Conservation (phyloP, 1,284 basidiomycete genomes). For the Papiliotrema laurentii region DNA sequence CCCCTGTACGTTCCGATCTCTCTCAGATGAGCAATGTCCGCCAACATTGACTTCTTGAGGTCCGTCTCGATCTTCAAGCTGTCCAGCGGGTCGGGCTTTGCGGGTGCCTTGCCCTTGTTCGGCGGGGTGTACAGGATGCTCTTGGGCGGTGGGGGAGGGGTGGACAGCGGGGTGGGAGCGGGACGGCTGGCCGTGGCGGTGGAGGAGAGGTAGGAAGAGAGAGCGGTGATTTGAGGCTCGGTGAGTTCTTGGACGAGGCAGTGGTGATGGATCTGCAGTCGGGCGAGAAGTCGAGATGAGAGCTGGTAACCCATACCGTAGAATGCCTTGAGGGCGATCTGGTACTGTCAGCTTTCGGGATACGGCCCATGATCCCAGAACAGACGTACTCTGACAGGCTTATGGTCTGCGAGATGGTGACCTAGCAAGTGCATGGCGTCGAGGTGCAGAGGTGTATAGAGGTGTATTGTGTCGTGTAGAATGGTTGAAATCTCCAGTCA, state of each 20-base stretch:
- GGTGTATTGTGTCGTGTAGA: not conserved
- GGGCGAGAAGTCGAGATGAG: constrained; percentile 50
- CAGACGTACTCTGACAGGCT: constrained; percentile 46
- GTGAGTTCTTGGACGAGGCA: constrained; percentile 47
- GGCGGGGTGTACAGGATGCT: not conserved
- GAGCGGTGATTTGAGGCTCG: constrained; percentile 53
- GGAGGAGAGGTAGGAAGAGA: constrained; percentile 55
- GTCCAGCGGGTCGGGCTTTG: constrained; percentile 43
- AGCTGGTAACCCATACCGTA: constrained; percentile 53
- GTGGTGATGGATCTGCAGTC: constrained; percentile 52
- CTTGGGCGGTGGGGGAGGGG: constrained; percentile 14
- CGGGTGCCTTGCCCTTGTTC: constrained; percentile 4
- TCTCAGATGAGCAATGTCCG: constrained; percentile 54
- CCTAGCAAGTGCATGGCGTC: constrained; percentile 49
- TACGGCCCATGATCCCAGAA: not conserved
- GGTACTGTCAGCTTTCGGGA: constrained; percentile 3
- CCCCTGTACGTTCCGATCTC: constrained; percentile 54
- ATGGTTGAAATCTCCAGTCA: not conserved
- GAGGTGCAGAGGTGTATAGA: not conserved
- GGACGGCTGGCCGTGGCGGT: constrained; percentile 44
- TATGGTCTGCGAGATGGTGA: constrained; percentile 50
- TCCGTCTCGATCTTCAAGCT: constrained; percentile 54
- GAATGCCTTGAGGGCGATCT: constrained; percentile 55
- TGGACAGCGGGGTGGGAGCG: constrained; percentile 39
- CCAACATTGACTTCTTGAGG: constrained; percentile 49